A percentile compares a stretch with the other conserved stretches of the same genome.
phyloP scores from a whole-genome alignment of 768 basidiomycete genomes.

The Hydnomerulius pinastri region DNA sequence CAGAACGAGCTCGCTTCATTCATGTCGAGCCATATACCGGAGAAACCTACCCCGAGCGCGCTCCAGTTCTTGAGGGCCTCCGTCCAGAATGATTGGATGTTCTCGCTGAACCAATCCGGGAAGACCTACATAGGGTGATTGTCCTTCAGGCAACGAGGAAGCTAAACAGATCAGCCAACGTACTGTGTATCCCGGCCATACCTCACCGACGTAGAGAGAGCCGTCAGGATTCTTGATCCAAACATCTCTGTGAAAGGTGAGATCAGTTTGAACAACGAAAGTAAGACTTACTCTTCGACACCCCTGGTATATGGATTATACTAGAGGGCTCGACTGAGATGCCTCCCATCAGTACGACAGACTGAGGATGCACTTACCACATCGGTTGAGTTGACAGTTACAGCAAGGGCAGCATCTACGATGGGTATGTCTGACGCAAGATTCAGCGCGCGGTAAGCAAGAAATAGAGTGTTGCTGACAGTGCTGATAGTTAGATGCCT shows the following conservation, averaged over 20 bases:
- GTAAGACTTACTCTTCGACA: slow-evolving; percentile 44
- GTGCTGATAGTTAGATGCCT: slow-evolving; percentile 14
- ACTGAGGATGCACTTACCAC: slow-evolving; percentile 40
- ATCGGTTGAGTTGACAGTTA: slow-evolving; percentile 58
- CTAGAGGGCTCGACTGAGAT: too few relatives aligned
- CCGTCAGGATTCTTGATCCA: slow-evolving; percentile 75
- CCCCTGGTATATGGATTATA: slow-evolving; percentile 67
- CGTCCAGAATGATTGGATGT: slow-evolving; percentile 55
- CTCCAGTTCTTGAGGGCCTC: slow-evolving; percentile 57
- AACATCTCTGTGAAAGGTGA: slow-evolving; percentile 51
- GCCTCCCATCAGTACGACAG: slow-evolving; percentile 30
- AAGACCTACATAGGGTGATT: slow-evolving; percentile 62
- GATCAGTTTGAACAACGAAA: slow-evolving; percentile 36
- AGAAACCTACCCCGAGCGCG: slow-evolving; percentile 46
- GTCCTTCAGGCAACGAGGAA: slow-evolving; percentile 32
- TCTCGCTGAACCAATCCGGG: slow-evolving; percentile 56
- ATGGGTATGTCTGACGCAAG: slow-evolving; percentile 58
- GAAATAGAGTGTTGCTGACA: neutral
- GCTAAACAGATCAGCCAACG: slow-evolving; percentile 7
- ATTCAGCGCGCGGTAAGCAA: slow-evolving; percentile 35
- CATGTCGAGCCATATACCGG: slow-evolving; percentile 67
- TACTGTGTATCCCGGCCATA: slow-evolving; percentile 76
- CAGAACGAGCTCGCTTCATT: slow-evolving; percentile 66
- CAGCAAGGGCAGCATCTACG: slow-evolving; percentile 60
- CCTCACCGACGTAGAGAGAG: slow-evolving; percentile 69